Conservation (phyloP, 352 stramenopile species). For the Lagenidium giganteum region DNA sequence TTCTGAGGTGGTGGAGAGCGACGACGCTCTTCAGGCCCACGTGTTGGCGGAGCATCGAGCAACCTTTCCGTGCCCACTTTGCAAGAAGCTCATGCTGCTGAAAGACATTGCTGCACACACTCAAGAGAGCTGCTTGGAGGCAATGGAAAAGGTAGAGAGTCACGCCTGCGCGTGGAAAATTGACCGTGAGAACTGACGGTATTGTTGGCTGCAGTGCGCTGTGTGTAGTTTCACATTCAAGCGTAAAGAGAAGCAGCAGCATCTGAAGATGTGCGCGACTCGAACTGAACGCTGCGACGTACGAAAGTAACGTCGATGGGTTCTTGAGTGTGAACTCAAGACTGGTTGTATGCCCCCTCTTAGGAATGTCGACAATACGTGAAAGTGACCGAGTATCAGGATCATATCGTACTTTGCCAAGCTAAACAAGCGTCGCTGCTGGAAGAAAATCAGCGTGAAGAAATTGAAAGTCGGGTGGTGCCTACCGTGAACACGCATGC, state of each 20-base stretch:
- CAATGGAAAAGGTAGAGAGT: conserved; percentile 18
- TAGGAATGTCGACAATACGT: not conserved
- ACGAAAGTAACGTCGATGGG: not conserved
- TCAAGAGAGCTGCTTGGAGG: conserved; percentile 19
- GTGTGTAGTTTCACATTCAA: conserved; percentile 51
- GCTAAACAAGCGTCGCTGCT: not conserved
- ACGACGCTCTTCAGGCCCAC: conserved; percentile 9
- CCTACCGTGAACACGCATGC: too few relatives aligned
- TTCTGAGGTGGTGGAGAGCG: conserved; percentile 13
- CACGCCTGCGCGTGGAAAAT: not conserved
- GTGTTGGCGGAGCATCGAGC: conserved; percentile 13
- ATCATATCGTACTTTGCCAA: conserved; percentile 29
- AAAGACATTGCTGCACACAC: conserved; percentile 16
- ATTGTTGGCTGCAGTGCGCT: conserved; percentile 20
- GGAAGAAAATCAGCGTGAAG: conserved; percentile 1
- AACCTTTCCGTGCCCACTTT: conserved; percentile 22
- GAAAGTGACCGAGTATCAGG: conserved; percentile 42
- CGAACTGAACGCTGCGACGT: conserved; percentile 57
- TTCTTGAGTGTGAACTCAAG: too few relatives aligned
- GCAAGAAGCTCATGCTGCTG: conserved; percentile 21
- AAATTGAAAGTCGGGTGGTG: not conserved
- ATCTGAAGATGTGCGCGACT: conserved; percentile 37
- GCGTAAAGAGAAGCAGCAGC: conserved; percentile 26
- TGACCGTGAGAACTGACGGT: not conserved
- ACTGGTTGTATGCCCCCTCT: too few relatives aligned